Conservation (phyloP, 2,329 filamentous ascomycete genomes). For the Aquanectria penicillioides region DNA sequence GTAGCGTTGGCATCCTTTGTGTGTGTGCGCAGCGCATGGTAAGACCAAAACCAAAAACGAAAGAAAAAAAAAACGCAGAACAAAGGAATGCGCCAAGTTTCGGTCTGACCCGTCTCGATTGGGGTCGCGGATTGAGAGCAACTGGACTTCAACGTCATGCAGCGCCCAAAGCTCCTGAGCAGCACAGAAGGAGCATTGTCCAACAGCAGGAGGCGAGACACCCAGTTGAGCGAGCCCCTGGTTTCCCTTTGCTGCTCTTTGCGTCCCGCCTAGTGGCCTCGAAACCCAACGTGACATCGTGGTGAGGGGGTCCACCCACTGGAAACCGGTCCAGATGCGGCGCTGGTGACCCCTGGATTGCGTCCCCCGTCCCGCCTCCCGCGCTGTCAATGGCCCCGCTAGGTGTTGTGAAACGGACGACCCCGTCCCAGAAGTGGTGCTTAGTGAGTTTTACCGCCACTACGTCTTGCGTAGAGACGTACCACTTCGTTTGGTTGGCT, state of each 20-base stretch:
- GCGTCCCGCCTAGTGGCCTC: slow-evolving; percentile 9
- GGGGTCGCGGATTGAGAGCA: slow-evolving; percentile 12
- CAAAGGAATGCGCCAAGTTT: not conserved
- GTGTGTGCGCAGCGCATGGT: too few relatives aligned
- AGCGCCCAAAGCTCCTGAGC: slow-evolving; percentile 7
- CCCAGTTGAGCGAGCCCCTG: slow-evolving; percentile 2
- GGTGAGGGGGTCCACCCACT: slow-evolving; percentile 13
- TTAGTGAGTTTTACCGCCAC: slow-evolving; percentile 13
- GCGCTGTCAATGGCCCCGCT: slow-evolving; percentile 4
- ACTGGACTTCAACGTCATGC: slow-evolving; percentile 10
- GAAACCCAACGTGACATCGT: slow-evolving; percentile 17
- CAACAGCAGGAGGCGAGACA: not conserved
- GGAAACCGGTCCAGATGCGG: slow-evolving; percentile 15
- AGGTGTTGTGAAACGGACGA: slow-evolving; percentile 15
- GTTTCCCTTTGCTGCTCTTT: slow-evolving; percentile 1
- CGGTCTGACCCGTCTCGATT: not conserved
- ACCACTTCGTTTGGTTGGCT: slow-evolving; percentile 14
- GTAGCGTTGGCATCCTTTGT: too few relatives aligned
- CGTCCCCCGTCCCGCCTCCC: slow-evolving; percentile 8
- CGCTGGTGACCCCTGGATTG: slow-evolving; percentile 9
- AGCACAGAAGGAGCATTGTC: not conserved
- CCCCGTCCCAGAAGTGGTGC: not conserved
- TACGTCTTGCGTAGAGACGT: slow-evolving; percentile 4
- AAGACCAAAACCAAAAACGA: not conserved
- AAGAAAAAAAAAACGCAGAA: not conserved